These are phyloP conservation scores for Fusarium chlamydosporum DNA, from an alignment of 2,329 filamentous ascomycete genomes.

Conservation along the genomic window DNA sequence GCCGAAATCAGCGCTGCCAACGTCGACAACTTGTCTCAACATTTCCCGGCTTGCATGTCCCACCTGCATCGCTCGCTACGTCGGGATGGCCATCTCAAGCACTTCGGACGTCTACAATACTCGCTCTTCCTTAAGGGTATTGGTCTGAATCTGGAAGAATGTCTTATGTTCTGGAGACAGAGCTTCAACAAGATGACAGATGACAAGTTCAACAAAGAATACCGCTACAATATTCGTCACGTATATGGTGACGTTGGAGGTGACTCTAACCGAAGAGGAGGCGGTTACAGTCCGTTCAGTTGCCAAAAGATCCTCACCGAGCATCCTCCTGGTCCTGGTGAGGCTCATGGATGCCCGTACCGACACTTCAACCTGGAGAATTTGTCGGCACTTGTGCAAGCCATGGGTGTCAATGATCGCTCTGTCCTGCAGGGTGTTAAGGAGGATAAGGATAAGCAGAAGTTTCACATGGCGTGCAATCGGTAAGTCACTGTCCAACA, in stretches of 20 bases:
- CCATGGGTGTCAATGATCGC: slow-evolving; percentile 83
- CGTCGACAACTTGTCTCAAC: slow-evolving; percentile 82
- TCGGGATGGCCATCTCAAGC: slow-evolving; percentile 91
- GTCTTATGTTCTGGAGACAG: slow-evolving; percentile 90
- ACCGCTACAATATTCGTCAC: slow-evolving; percentile 97
- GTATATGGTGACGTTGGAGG: slow-evolving; percentile 94
- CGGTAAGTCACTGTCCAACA: slow-evolving; percentile 64
- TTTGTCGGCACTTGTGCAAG: slow-evolving; percentile 79
- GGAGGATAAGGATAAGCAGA: slow-evolving; percentile 89
- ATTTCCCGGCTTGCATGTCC: slow-evolving; percentile 95
- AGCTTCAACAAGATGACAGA: slow-evolving; percentile 90
- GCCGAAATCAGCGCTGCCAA: slow-evolving; percentile 82
- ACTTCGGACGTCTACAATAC: slow-evolving; percentile 94
- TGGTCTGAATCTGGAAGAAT: slow-evolving; percentile 91
- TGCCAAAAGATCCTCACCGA: slow-evolving; percentile 97
- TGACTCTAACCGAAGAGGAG: slow-evolving; percentile 86
- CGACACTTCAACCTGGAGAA: slow-evolving; percentile 93
- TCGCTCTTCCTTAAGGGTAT: slow-evolving; percentile 97
- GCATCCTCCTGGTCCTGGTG: slow-evolving; percentile 85
- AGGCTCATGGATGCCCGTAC: slow-evolving; percentile 97
- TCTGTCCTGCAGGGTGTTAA: slow-evolving; percentile 83
- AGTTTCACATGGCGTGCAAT: slow-evolving; percentile 97
- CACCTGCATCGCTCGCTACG: slow-evolving; percentile 88
- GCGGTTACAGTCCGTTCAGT: slow-evolving; percentile 90
- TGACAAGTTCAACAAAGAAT: slow-evolving; percentile 97